Conservation (phyloP, 192 early-diverging fungal genomes). For the Rhizophagus clarus region DNA sequence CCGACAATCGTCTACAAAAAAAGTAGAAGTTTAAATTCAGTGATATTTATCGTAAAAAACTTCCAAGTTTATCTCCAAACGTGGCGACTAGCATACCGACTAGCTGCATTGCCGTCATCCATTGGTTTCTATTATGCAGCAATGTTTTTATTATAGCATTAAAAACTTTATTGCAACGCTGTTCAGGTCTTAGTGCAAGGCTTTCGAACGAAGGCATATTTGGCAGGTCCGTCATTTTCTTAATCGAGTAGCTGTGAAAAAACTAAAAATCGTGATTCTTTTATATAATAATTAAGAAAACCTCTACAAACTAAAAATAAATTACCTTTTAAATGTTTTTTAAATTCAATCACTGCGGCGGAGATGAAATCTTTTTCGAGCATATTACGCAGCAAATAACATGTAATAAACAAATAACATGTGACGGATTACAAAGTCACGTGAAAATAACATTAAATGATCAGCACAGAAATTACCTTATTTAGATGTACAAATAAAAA, state of each 20-base stretch:
- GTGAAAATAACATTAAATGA: no score
- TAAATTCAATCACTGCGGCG: no score
- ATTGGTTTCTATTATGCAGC: slow-evolving; percentile 8
- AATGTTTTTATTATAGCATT: slow-evolving; percentile 11
- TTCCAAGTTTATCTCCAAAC: neutral
- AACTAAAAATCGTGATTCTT: neutral
- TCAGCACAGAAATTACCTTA: no score
- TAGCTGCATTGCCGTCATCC: slow-evolving; percentile 20
- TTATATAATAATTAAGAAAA: neutral
- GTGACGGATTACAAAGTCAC: no score
- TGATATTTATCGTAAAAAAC: neutral
- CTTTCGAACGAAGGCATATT: slow-evolving; percentile 15
- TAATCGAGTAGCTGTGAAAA: neutral
- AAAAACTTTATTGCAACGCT: slow-evolving; percentile 12
- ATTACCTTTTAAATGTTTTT: no score
- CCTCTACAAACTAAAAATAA: no score
- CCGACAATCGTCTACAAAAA: neutral
- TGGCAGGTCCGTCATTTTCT: slow-evolving; percentile 2
- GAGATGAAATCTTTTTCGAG: no score
- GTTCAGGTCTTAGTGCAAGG: slow-evolving; percentile 14
- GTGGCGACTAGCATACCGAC: slow-evolving; percentile 13
- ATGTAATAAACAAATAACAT: no score
- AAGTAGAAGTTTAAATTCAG: neutral
- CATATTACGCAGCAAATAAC: no score
- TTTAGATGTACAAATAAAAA: no score